Base-by-base conservation (phyloP, 176 grass and related monocot genomes). In the Dendrocalamus sinicus region DNA sequence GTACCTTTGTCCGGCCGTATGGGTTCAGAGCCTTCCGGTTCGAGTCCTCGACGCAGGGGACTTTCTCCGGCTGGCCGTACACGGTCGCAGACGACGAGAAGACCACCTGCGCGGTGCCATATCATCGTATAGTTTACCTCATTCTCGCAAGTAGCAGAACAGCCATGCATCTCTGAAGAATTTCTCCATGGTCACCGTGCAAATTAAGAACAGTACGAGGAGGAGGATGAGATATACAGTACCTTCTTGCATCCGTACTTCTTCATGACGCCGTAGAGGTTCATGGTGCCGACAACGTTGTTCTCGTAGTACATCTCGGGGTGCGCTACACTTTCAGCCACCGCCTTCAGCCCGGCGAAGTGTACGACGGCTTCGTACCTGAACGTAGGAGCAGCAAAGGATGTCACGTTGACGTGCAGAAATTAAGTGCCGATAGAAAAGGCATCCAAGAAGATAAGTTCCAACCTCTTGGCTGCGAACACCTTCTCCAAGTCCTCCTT, bases 281-380 rank as follows among this genome's bases (percentile, higher is more conserved):
- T 95, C 67, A 94, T 92, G 43, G 93, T 95, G 58, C 96, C 96
- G 75, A 88, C 88, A 55, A 95, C 79, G 92, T 95, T 98, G 84
- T 98, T 95, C 69, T 95, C 88, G 71, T 92, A 94, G 83, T 95
- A 95, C 73, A 91, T 87, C 52, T 90, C 83, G n/a, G 96, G 93
- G 59, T 91, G 91, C 72, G 65, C 80, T 9, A 98, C 93, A 88
- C 96, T 95, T 89, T 95, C 93, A 55, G 90, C 96, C 24, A 98
- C 96, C 60, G 96, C 91, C 79, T 98, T 98, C 0, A 98, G 81
- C 53, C 93, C 93, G 43, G 93, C 93, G 86, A 98, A 95, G 90
- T 98, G 93, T 50, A 98, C 77, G 47, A 98, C 91, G 72, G 91
- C 96, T 62, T 95, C 96, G 72, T 98, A 98, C 70, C 96, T 98